Conservation (phyloP, 805 yeast species). For the Pichia scutulata region DNA sequence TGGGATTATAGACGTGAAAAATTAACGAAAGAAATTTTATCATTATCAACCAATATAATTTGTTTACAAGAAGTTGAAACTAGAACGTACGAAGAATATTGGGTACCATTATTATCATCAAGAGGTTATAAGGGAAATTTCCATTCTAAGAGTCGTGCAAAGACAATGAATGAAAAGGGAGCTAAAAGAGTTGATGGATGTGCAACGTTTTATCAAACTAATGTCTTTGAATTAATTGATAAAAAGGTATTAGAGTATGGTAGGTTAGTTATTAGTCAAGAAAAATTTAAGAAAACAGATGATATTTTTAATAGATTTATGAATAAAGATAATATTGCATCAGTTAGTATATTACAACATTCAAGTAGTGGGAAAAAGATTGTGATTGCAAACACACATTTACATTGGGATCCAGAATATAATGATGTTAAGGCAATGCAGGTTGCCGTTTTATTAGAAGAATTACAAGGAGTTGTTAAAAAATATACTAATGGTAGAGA, state of each 20-base stretch:
- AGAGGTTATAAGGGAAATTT: constrained; percentile 77
- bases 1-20: constrained; percentile 86
- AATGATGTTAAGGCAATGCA: constrained; percentile 96
- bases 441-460: constrained; percentile 85
- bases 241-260: constrained; percentile 78
- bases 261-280: constrained; percentile 69
- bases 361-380: constrained; percentile 61
- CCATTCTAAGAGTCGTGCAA: constrained; percentile 85
- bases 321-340: constrained; percentile 91
- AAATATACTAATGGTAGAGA: constrained; percentile 27
- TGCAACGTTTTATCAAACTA: constrained; percentile 77
- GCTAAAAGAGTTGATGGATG: constrained; percentile 95
- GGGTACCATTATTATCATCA: constrained; percentile 67
- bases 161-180: constrained; percentile 75
- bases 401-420: constrained; percentile 97
- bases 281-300: constrained; percentile 84
- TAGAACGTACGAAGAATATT: constrained; percentile 73
- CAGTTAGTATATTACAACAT: constrained; percentile 69
- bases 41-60: constrained; percentile 62
- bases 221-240: constrained; percentile 62
- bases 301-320: constrained; percentile 94
- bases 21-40: constrained; percentile 63
- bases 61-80: constrained; percentile 97
- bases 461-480: constrained; percentile 60
- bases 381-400: constrained; percentile 81